A percentile compares a stretch with the other conserved stretches of the same genome.
Evolutionary conservation across 257 asterid species (phyloP).

Genomic region (Solanum pennellii): DNA sequence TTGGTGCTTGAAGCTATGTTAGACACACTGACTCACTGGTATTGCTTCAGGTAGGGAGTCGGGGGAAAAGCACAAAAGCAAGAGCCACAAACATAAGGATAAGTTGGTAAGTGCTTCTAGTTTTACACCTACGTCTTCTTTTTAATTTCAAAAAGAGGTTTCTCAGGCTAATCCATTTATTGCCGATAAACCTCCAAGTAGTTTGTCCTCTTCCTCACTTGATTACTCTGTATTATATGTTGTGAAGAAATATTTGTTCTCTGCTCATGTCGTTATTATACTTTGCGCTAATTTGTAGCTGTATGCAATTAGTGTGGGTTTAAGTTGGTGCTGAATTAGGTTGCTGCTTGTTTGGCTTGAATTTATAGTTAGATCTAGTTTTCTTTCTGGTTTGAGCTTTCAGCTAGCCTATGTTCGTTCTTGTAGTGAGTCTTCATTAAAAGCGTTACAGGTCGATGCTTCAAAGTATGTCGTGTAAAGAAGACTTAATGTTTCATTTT

Average conservation of each 20-base stretch:
- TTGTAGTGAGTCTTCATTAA: not conserved
- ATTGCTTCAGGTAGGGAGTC: constrained; percentile 45
- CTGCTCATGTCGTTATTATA: not conserved
- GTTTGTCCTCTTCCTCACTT: not conserved
- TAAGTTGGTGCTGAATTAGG: not conserved
- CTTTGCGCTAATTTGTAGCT: not conserved
- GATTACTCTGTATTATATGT: not conserved
- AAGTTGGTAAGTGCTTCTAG: constrained; percentile 37
- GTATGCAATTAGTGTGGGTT: not conserved
- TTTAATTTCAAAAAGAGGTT: not conserved
- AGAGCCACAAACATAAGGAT: constrained; percentile 32
- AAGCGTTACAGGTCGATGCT: not conserved
- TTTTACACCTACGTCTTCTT: not conserved
- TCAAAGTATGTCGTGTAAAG: not conserved
- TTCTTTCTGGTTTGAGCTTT: not conserved
- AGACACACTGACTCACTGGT: constrained; percentile 3
- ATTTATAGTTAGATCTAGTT: not conserved
- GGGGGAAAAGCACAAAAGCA: constrained; percentile 43
- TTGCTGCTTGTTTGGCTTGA: not conserved
- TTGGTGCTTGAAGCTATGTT: constrained; percentile 2
- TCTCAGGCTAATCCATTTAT: not conserved
- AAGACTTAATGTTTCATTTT: not conserved
- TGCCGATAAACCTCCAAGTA: not conserved
- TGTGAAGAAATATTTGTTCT: not conserved
- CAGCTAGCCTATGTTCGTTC: not conserved